Evolutionary conservation across 495 filamentous ascomycete genomes (phyloP), one percentile per base, ranked within the genome.

Genomic region (Aspergillus homomorphus): DNA sequence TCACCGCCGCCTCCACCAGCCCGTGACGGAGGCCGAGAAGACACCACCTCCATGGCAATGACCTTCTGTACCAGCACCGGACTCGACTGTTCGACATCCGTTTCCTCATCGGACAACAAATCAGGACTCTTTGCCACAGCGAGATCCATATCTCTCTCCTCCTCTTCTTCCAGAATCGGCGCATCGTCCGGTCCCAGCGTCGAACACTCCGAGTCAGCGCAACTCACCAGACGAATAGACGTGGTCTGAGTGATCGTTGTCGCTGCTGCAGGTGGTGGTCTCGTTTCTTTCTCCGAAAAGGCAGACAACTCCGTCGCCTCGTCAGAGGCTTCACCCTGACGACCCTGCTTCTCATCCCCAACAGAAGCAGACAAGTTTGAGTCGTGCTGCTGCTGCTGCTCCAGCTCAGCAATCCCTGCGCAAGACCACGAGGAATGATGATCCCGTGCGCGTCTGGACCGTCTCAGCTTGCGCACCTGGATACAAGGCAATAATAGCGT

Each of bases 181-280:
- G n/a, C 56, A 6, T 45, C 33, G 0, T 59, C 57, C 1, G 51
- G 43, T 1, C 24, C 46, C 3, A 58, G 45, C 7, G 51, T 54
- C 14, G 51, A 38, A 16, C 51, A 46, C 18, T 28, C 41, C 10
- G 55, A 53, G 51, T 59, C 57, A 5, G 45, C 57, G 12, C 51
- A 54, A 28, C 51, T 50, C 51, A 62, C 60, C 23, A 62, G 50
- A 19, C 60, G 60, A 30, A 62, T 62, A 16, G 60, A 62, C 10
- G 33, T 21, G n/a, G 58, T 55, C 5, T 38, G 21, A 33, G 19
- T 20, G 43, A 42, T 23, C 33, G 53, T 16, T 51, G 53, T 60
- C 5, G 50, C 16, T 24, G 45, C 33, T 24, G 19, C 30, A 20
- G 38, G 21, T 44, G 21, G 18, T 41, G 18, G 28, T 6, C 14